Conservation (phyloP, 768 basidiomycete genomes). For the Galerina sulciceps region DNA sequence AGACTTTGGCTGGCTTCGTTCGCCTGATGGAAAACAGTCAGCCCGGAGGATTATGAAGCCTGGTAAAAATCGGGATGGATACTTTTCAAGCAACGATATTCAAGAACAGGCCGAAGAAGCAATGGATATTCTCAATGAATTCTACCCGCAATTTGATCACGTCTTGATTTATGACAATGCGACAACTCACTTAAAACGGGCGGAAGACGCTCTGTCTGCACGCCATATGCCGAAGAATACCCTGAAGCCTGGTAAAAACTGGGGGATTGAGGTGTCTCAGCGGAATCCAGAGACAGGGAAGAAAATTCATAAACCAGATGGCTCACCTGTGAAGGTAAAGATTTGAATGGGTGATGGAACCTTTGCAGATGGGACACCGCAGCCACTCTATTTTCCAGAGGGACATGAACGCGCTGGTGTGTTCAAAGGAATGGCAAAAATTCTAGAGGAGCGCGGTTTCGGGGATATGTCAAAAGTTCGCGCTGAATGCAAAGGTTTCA, state of each 20-base stretch:
- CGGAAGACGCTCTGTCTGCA: constrained; percentile 34
- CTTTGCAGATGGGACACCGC: constrained; percentile 26
- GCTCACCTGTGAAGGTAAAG: constrained; percentile 26
- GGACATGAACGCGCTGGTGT: constrained; percentile 24
- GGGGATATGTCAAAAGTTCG: constrained; percentile 24
- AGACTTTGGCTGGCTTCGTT: constrained; percentile 29
- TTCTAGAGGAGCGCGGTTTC: constrained; percentile 33
- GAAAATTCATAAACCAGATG: constrained; percentile 21
- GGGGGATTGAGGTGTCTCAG: constrained; percentile 20
- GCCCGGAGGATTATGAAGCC: constrained; percentile 25
- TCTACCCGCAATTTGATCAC: constrained; percentile 34
- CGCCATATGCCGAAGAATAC: constrained; percentile 35
- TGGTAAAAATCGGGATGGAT: constrained; percentile 32
- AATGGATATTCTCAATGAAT: constrained; percentile 22
- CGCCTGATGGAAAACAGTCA: constrained; percentile 17
- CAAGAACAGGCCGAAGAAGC: constrained; percentile 25
- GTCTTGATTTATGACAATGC: constrained; percentile 34
- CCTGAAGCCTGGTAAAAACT: constrained; percentile 22
- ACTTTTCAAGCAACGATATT: constrained; percentile 35
- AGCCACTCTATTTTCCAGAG: constrained; percentile 34
- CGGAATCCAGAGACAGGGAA: constrained; percentile 25
- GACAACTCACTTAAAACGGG: constrained; percentile 35
- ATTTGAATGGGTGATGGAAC: constrained; percentile 34
- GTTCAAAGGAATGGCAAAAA: constrained; percentile 45
- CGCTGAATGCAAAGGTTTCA: constrained; percentile 35